Evolutionary conservation across 202 grass and related monocot species (phyloP).

Genomic region (Elaeis oleifera): DNA sequence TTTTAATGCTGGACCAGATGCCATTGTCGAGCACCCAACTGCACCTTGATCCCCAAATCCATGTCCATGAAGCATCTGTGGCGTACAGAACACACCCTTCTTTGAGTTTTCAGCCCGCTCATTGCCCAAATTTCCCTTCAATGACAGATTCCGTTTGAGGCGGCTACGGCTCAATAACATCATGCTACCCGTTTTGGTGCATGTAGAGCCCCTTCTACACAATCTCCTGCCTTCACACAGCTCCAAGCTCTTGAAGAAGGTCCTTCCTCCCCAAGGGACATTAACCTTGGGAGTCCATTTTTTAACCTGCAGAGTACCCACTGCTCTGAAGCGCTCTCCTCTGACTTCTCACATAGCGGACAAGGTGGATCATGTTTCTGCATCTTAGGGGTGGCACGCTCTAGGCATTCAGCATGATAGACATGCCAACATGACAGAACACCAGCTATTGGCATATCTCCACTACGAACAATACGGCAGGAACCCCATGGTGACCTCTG

Average conservation of each 20-base stretch:
- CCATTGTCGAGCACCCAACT: not conserved
- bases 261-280: slow-evolving; percentile 47
- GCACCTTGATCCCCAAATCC: not conserved
- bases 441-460: slow-evolving; percentile 55
- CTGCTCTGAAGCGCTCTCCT: slow-evolving; percentile 42
- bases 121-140: slow-evolving; percentile 23
- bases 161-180: slow-evolving; percentile 14
- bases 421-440: slow-evolving; percentile 73
- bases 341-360: slow-evolving; percentile 50
- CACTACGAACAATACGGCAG: slow-evolving; percentile 52
- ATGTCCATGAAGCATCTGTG: not conserved
- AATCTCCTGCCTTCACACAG: slow-evolving; percentile 46
- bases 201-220: slow-evolving; percentile 31
- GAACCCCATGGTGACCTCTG: slow-evolving; percentile 63
- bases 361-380: slow-evolving; percentile 65
- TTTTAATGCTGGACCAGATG: not conserved
- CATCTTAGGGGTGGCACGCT: slow-evolving; percentile 47
- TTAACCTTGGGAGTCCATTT: slow-evolving; percentile 56
- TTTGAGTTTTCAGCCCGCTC: slow-evolving; percentile 22
- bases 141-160: slow-evolving; percentile 36
- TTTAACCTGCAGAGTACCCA: slow-evolving; percentile 65
- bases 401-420: slow-evolving; percentile 79
- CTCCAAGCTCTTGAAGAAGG: slow-evolving; percentile 57
- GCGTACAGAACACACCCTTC: no score
- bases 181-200: slow-evolving; percentile 30